A percentile compares a stretch with the other conserved stretches of the same genome.
phyloP scores from a whole-genome alignment of 345 rosid species.

The Crucihimalaya himalaica region DNA sequence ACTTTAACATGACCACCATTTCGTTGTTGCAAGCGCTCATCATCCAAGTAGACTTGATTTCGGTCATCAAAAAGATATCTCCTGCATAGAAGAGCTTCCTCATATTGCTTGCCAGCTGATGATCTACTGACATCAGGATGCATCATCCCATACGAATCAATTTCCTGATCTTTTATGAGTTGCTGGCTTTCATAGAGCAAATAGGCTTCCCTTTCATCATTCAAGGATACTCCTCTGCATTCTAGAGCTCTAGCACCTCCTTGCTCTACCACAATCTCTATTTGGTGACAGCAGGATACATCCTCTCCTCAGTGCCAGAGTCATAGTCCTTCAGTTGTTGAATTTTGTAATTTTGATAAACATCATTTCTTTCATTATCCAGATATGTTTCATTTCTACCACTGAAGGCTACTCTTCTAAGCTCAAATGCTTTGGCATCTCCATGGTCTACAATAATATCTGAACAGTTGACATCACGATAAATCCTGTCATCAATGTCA shows the following conservation, averaged over 20 bases:
- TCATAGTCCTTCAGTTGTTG: neutral
- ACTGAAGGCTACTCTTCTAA: neutral
- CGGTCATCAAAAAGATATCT: neutral
- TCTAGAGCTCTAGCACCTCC: neutral
- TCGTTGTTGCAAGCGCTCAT: neutral
- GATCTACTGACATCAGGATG: neutral
- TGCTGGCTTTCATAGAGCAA: neutral
- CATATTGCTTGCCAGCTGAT: neutral
- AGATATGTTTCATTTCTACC: neutral
- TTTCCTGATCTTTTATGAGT: neutral
- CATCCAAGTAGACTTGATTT: conserved; percentile 5
- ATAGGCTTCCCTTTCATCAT: neutral
- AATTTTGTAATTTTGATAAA: neutral
- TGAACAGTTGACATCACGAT: neutral
- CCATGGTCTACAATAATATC: neutral
- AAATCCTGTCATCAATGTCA: neutral
- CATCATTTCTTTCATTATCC: neutral
- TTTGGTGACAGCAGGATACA: neutral
- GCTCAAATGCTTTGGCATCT: neutral
- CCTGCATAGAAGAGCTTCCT: neutral
- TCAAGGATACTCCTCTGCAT: neutral
- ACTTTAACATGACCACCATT: neutral
- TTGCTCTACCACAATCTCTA: neutral
- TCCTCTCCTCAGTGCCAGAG: neutral
- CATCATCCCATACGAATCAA: neutral